phyloP scores from a whole-genome alignment of 1,284 basidiomycete species.

The Irpex sp. region DNA sequence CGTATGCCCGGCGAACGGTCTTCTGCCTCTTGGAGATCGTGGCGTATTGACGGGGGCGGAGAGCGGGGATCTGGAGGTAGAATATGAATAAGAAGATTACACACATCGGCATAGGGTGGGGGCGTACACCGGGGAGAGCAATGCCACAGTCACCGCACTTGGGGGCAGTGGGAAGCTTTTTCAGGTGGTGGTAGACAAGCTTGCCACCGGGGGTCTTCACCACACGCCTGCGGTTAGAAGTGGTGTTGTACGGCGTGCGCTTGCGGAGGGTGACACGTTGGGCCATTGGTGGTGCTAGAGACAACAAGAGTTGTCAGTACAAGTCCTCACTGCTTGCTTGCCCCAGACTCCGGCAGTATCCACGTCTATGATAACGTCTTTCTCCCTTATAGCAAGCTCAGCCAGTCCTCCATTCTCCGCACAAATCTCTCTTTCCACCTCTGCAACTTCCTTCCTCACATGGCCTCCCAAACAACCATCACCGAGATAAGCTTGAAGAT shows the following conservation, averaged over 20 bases:
- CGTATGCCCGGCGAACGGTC: constrained; percentile 91
- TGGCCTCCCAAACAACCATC: neutral
- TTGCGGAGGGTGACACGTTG: constrained; percentile 99
- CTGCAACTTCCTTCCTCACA: neutral
- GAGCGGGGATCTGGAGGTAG: constrained; percentile 73
- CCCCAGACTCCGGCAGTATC: neutral
- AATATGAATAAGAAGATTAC: neutral
- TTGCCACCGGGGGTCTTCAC: constrained; percentile 97
- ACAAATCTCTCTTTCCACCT: neutral
- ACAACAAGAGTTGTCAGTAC: constrained; percentile 11
- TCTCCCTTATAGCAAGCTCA: neutral
- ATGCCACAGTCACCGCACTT: constrained; percentile 98
- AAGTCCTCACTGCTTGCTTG: constrained; percentile 14
- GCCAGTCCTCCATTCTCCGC: neutral
- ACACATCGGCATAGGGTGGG: neutral
- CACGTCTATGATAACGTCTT: neutral
- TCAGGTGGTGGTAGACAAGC: constrained; percentile 88
- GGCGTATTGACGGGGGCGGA: constrained; percentile 91
- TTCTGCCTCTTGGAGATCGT: constrained; percentile 95
- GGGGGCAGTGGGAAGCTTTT: constrained; percentile 84
- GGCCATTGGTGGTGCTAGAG: constrained; percentile 66
- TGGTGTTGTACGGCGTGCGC: constrained; percentile 98
- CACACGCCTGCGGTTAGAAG: constrained; percentile 91
- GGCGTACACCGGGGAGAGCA: constrained; percentile 85
- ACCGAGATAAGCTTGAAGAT: neutral